Evolutionary conservation across 2,329 filamentous ascomycete species (phyloP).

Genomic region (Bipolaris victoriae): DNA sequence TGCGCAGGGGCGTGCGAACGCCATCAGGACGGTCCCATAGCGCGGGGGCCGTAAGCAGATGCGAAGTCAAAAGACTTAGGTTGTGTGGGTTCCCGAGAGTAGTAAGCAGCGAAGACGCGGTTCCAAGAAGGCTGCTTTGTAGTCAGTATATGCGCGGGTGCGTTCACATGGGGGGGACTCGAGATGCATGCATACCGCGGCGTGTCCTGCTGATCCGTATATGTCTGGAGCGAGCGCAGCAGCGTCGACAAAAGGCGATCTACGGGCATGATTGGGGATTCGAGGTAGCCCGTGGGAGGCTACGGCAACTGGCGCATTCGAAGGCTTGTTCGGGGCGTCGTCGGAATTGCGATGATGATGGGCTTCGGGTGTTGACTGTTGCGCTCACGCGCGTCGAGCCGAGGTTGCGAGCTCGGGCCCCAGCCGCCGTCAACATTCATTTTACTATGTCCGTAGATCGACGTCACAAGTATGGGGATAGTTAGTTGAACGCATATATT

Average conservation of each 20-base stretch:
- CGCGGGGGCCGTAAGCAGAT: conserved; percentile 73
- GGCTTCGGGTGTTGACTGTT: conserved; percentile 25
- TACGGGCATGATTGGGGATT: conserved; percentile 62
- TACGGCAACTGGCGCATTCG: conserved; percentile 9
- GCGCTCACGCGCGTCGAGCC: conserved; percentile 27
- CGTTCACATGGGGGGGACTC: neutral
- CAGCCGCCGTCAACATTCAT: conserved; percentile 24
- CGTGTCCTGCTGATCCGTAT: conserved; percentile 64
- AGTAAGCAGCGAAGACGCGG: conserved; percentile 70
- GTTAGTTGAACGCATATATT: too few species aligned
- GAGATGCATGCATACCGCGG: conserved; percentile 55
- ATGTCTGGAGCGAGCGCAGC: conserved; percentile 66
- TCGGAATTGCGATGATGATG: conserved; percentile 3
- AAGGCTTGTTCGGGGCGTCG: neutral
- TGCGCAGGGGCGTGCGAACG: conserved; percentile 66
- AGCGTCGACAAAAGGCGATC: conserved; percentile 71
- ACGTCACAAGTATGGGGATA: conserved; percentile 21
- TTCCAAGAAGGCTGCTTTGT: conserved; percentile 60
- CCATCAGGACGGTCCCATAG: conserved; percentile 71
- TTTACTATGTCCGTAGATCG: neutral
- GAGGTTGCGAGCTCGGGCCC: conserved; percentile 36
- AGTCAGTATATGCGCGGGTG: conserved; percentile 30
- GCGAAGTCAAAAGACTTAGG: conserved; percentile 72
- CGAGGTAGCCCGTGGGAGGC: conserved; percentile 9
- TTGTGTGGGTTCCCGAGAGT: conserved; percentile 77